Evolutionary conservation across 139 green algal species (phyloP).

Genomic region (Chlorella sp.): DNA sequence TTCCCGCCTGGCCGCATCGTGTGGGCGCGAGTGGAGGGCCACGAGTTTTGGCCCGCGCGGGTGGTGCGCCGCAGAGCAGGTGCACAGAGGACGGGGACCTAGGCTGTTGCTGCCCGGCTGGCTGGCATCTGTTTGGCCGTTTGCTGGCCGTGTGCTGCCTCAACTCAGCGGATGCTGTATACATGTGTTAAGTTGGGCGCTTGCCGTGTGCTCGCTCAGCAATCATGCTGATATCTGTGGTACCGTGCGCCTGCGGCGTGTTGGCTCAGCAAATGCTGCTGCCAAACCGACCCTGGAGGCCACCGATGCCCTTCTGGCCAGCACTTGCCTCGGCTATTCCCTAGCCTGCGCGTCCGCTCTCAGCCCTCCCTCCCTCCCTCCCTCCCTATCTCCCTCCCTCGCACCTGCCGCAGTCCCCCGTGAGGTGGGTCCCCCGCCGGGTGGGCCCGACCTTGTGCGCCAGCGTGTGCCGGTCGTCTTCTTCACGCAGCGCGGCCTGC

Average conservation of each 20-base stretch:
- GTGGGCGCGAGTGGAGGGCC: slow-evolving; percentile 94
- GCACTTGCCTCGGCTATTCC: too few species aligned
- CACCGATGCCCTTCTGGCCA: too few species aligned
- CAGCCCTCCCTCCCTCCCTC: background rate
- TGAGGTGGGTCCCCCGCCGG: slow-evolving; percentile 80
- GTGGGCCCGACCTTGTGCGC: slow-evolving; percentile 63
- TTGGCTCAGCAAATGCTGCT: too few species aligned
- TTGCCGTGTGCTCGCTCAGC: too few species aligned
- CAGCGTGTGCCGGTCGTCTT: slow-evolving; percentile 88
- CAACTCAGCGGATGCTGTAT: background rate
- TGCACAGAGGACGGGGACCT: background rate
- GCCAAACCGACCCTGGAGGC: too few species aligned
- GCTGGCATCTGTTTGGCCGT: background rate
- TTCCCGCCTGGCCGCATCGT: slow-evolving; percentile 80
- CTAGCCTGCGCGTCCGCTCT: background rate
- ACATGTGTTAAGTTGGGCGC: too few species aligned
- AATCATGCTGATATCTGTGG: too few species aligned
- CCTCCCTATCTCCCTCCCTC: background rate
- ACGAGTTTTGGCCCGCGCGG: slow-evolving; percentile 92
- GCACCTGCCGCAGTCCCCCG: slow-evolving; percentile 63
- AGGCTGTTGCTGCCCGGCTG: background rate
- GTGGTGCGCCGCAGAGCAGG: slow-evolving; percentile 79
- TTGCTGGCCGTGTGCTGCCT: background rate
- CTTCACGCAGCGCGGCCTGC: slow-evolving; percentile 86
- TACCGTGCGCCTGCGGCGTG: too few species aligned